Base-by-base conservation (phyloP, 352 stramenopile genomes). In the Phytophthora macrochlamydospora region DNA sequence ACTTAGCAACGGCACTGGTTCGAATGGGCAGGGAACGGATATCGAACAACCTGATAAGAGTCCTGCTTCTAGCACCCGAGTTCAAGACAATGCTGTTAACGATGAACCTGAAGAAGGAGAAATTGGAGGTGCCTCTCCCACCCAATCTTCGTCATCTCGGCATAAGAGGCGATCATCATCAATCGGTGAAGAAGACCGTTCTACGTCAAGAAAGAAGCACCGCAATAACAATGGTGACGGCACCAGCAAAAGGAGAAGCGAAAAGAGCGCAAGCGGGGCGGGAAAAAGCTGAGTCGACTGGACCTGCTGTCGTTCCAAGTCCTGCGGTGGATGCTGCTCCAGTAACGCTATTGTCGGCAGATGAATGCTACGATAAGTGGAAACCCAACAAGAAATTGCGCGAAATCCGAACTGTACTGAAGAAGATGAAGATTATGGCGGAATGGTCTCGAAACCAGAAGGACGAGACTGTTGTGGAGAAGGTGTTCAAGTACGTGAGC, bases 341-440 rank as follows among this genome's bases (percentile, higher is more conserved):
- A 3, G 28, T 64, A 35, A 56, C 55, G n/a, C 37, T 87, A 13
- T 61, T 93, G 18, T 87, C 77, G 7, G 43, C 73, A 29, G 75
- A 87, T 5, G 74, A 90, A 59, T 76, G 78, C 37, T 72, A 81
- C 35, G 81, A 91, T 24, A 95, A 95, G 64, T 95, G 86, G 86
- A 85, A 90, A 48, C 88, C 88, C 0, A 88, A 81, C 56, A 90
- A 90, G 48, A 76, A 75, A 50, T 55, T 95, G 35, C 88, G 86
- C 48, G 81, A 91, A 18, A 90, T 95, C 29, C 82, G 84, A 0
- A 78, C 87, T 54, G 85, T 90, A 65, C 77, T 95, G 4, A 95
- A 95, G 67, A 95, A 95, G 69, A 91, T 95, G 79, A 87, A 90
- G 45, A 91, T 92, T 45, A 94, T 95, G 80, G 75, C 71, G 29